Base-by-base conservation (phyloP, 805 yeast species). In the Ogataea paradorogensis region DNA sequence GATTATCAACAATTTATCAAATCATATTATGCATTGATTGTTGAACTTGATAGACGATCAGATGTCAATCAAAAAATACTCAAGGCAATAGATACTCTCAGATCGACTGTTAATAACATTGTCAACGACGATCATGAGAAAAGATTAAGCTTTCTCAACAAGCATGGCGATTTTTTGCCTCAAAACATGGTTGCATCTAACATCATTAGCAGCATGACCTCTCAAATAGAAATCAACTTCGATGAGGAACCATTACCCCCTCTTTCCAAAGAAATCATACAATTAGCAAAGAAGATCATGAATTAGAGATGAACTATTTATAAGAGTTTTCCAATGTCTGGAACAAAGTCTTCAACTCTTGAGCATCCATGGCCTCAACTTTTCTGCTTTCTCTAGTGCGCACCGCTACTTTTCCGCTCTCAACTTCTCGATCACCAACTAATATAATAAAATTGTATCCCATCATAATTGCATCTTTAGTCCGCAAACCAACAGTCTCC, bases 371-470 rank as follows among this genome's bases (percentile, higher is more conserved):
- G 22, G 66, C 65, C 16, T 58, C 61, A 6, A 78, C 60, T 42
- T 63, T 71, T 38, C 80, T 69, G 40, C 66, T 68, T 22, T 67
- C 74, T 26, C 84, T 66, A 6, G 77, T 59, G 55, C 96, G 73
- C 8, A 91, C 71, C 1, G 95, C 79, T 13, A 81, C 65, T 1
- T 75, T 74, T 0, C 76, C 76, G 26, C 63, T 61, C 34, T 71
- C 76, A 7, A 84, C 66, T 60, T 93, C 99, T 48, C 78, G 77
- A 50, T 89, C 96, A 20, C 99, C 99, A 28, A 93, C 73, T 63
- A 90, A 76, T n/a, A 88, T 66, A 32, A 91, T 74, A 55, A 77
- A 93, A 7, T 84, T 82, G 58, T 84, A 89, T 1, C 91, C 88
- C 51, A 80, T 80, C 40, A 62, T 57, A 10, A 83, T 69, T 2